phyloP scores from a whole-genome alignment of 2,329 filamentous ascomycete species.

The Colletotrichum navitas region DNA sequence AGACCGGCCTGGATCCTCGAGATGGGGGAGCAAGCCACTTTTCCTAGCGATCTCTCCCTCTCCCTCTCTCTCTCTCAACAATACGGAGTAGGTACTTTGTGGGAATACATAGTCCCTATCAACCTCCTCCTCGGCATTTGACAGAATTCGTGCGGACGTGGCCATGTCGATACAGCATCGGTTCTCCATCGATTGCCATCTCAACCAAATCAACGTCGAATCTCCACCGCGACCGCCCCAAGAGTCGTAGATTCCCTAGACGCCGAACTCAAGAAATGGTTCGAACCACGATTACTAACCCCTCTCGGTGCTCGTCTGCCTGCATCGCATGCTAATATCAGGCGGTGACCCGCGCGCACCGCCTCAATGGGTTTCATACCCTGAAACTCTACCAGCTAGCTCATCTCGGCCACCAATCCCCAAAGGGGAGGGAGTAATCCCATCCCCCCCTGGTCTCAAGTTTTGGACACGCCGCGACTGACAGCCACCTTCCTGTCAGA shows the following conservation, averaged over 20 bases:
- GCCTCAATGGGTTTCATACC: slow-evolving; percentile 39
- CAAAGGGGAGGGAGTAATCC: slow-evolving; percentile 9
- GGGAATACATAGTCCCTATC: too few relatives aligned
- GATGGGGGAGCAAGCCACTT: background rate
- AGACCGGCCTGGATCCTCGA: background rate
- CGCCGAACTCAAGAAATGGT: too few relatives aligned
- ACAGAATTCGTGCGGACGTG: background rate
- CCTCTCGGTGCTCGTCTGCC: background rate
- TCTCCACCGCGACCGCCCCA: background rate
- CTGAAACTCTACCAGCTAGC: slow-evolving; percentile 38
- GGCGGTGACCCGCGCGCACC: slow-evolving; percentile 17
- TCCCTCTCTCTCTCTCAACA: background rate
- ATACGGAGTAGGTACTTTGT: too few relatives aligned
- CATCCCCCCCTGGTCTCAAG: background rate
- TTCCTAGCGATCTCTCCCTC: slow-evolving; percentile 10
- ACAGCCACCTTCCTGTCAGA: slow-evolving; percentile 10
- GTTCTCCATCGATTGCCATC: background rate
- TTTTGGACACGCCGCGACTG: background rate
- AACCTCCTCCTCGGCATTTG: too few relatives aligned
- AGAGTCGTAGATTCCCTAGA: too few relatives aligned
- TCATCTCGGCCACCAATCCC: slow-evolving; percentile 37
- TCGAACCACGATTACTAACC: background rate
- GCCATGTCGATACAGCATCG: background rate
- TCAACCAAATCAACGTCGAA: background rate
- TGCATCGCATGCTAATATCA: background rate